Evolutionary conservation across 768 basidiomycete species (phyloP).

Genomic region (Mycena belliarum): DNA sequence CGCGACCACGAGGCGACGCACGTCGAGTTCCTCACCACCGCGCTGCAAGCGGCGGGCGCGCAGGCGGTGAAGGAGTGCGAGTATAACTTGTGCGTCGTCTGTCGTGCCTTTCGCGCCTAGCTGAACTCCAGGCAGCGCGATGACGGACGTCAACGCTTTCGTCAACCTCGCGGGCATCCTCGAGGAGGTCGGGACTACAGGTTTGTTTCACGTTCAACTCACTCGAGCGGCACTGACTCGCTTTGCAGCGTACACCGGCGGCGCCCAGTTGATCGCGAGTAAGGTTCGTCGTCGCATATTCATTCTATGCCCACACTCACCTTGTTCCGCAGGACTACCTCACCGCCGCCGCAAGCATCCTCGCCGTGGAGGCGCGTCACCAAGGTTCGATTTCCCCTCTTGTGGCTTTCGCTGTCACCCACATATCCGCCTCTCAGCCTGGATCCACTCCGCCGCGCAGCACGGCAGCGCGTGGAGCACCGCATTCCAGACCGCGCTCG

Average conservation of each 20-base stretch:
- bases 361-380: conserved; percentile 57
- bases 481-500: conserved; percentile 48
- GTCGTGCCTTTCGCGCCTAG: background rate
- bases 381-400: conserved; percentile 25
- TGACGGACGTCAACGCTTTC: conserved; percentile 46
- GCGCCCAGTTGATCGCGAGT: conserved; percentile 42
- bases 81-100: conserved; percentile 32
- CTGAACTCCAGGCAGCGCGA: conserved; percentile 31
- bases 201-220: background rate
- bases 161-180: conserved; percentile 45
- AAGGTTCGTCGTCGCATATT: conserved; percentile 12
- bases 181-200: conserved; percentile 53
- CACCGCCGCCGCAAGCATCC: conserved; percentile 59
- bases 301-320: background rate
- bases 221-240: background rate
- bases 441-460: conserved; percentile 44
- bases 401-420: background rate
- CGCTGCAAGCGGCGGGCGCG: conserved; percentile 29
- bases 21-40: conserved; percentile 36
- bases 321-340: conserved; percentile 38
- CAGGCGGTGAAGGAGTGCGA: conserved; percentile 36
- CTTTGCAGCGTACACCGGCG: conserved; percentile 56
- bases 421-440: conserved; percentile 26
- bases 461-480: conserved; percentile 47
- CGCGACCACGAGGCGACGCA: conserved; percentile 57